phyloP scores from a whole-genome alignment of 2,329 filamentous ascomycete genomes.

The Davidsoniella eucalypti region DNA sequence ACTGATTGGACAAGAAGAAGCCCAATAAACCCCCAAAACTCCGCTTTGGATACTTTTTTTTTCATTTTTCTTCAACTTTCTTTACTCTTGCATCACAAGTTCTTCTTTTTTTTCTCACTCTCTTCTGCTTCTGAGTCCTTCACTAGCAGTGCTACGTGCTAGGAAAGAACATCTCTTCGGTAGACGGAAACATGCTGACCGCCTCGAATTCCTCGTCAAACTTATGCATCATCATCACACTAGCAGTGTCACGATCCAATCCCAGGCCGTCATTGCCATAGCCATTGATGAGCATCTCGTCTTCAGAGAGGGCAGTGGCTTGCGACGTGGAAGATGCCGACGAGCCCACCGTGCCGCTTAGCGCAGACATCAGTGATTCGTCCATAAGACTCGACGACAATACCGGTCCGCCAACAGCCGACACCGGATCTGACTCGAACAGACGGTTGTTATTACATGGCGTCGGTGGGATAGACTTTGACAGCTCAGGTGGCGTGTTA shows the following conservation, averaged over 20 bases:
- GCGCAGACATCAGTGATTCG: conserved; percentile 9
- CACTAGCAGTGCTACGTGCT: conserved; percentile 16
- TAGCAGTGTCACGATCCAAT: conserved; percentile 27
- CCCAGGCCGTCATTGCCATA: conserved; percentile 29
- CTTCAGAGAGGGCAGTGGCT: conserved; percentile 13
- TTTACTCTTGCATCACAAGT: not conserved
- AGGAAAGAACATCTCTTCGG: conserved; percentile 37
- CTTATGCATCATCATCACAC: conserved; percentile 34
- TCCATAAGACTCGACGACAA: conserved; percentile 17
- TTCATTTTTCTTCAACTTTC: not conserved
- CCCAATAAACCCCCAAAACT: not conserved
- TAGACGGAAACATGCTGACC: conserved; percentile 34
- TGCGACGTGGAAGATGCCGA: not conserved
- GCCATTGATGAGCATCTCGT: conserved; percentile 29
- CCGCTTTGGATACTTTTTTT: not conserved
- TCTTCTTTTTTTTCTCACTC: not conserved
- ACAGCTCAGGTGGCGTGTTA: conserved; percentile 43
- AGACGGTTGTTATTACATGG: conserved; percentile 21
- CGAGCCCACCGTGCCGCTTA: conserved; percentile 19
- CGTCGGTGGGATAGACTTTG: conserved; percentile 42
- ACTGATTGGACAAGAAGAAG: not conserved
- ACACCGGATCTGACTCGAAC: conserved; percentile 29
- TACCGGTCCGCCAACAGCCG: not conserved
- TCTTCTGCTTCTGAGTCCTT: not conserved
- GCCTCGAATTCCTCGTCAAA: conserved; percentile 37